Evolutionary conservation across 805 yeast species (phyloP).

Genomic region (Ogataea haglerorum): DNA sequence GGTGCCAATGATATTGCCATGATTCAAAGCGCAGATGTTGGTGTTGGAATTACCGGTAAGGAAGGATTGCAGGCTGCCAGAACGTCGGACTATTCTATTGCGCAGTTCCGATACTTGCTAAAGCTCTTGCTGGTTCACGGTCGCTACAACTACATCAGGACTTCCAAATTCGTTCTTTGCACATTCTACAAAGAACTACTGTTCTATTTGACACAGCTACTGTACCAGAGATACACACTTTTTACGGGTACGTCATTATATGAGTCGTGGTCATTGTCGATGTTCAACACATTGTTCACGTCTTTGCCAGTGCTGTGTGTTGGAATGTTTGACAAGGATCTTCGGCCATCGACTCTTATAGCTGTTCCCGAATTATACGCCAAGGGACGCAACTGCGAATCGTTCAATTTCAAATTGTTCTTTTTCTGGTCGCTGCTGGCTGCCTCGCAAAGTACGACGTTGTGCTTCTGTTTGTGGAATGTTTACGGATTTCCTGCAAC

Average conservation of each 20-base stretch:
- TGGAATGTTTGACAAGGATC: constrained; percentile 94
- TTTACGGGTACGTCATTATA: constrained; percentile 92
- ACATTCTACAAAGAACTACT: constrained; percentile 93
- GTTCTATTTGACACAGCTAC: constrained; percentile 83
- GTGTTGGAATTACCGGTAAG: constrained; percentile 94
- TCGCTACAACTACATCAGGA: constrained; percentile 88
- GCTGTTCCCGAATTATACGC: constrained; percentile 90
- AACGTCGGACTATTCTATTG: constrained; percentile 91
- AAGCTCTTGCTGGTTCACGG: constrained; percentile 92
- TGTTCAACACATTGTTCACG: constrained; percentile 95
- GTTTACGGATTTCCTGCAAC: constrained; percentile 71
- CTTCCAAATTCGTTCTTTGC: constrained; percentile 85
- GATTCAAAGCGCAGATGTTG: constrained; percentile 98
- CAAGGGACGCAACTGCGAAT: constrained; percentile 69
- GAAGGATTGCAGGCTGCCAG: constrained; percentile 98
- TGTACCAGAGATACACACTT: constrained; percentile 80
- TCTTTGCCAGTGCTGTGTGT: constrained; percentile 86
- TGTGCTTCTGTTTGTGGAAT: constrained; percentile 63
- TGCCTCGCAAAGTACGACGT: constrained; percentile 63
- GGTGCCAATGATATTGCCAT: constrained; percentile 99
- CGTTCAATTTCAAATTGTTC: constrained; percentile 69
- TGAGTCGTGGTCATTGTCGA: constrained; percentile 94
- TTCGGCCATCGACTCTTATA: constrained; percentile 79
- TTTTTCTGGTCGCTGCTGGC: constrained; percentile 77
- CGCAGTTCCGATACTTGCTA: constrained; percentile 81